phyloP scores from a whole-genome alignment of 345 rosid species.

The Eucalyptus lansdowneana region DNA sequence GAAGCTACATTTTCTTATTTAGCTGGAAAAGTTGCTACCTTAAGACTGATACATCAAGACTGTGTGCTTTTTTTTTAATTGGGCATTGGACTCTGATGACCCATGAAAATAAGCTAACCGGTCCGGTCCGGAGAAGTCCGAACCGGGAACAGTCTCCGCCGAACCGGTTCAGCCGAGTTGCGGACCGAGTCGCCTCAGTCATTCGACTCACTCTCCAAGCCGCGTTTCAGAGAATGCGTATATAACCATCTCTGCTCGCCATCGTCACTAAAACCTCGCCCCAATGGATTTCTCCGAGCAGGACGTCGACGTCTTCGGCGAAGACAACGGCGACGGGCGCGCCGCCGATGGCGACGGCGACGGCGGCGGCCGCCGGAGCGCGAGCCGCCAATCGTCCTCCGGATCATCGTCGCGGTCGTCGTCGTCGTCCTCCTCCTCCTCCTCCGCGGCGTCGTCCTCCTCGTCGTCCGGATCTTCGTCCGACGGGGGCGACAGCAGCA shows the following conservation, averaged over 20 bases:
- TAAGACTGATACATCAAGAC: background rate
- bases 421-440: conserved; percentile 29
- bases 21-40: background rate
- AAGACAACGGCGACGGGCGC: background rate
- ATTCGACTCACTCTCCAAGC: background rate
- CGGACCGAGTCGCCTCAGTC: background rate
- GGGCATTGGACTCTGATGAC: background rate
- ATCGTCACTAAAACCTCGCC: background rate
- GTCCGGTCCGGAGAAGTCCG: background rate
- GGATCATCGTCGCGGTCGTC: conserved; percentile 41
- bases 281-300: conserved; percentile 22
- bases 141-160: background rate
- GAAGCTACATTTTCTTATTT: background rate
- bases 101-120: background rate
- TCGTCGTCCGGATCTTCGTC: conserved; percentile 20
- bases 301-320: conserved; percentile 34
- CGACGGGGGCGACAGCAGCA: conserved; percentile 17
- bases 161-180: background rate
- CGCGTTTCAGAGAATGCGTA: background rate
- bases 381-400: conserved; percentile 28
- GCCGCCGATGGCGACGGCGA: background rate
- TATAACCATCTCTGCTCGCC: background rate
- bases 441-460: conserved; percentile 18
- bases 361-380: conserved; percentile 4
- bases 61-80: no score